Evolutionary conservation across 805 yeast species (phyloP), one percentile per base, ranked within the genome.

Genomic region (Candida cerambycidarum): DNA sequence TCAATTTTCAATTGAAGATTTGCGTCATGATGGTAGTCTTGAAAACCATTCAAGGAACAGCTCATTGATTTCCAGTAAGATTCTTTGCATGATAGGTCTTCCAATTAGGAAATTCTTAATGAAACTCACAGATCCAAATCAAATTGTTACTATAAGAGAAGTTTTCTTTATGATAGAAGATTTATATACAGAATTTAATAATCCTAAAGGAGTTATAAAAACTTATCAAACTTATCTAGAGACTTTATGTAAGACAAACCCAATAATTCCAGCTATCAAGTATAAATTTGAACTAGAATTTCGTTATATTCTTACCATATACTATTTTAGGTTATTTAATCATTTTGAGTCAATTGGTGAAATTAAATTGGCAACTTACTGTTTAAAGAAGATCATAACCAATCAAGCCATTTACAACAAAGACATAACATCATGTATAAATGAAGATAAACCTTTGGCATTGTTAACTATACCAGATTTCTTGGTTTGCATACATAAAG

Each of bases 311-410:
- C 6, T 31, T 9, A 27, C 15, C 2, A 3, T 14, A n/a, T 35
- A 30, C 18, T 41, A 41, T 19, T 36, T 30, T 16, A 15, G 19
- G n/a, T 35, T 41, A 13, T 42, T 42, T 14, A 32, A 27, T 32
- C 65, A 69, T 45, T 75, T 71, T 44, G 79, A 74, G 48, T 35
- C 42, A 7, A 48, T 51, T 14, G 45, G 52, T 1, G 56, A 68
- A 14, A 27, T 46, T 1, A 58, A 57, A 2, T 57, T 63, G 31
- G 58, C 73, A 1, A 67, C 57, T 44, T 60, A 63, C 35, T 68
- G 61, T 46, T 38, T 68, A 28, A 62, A 59, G 33, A 65, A 65
- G 37, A 40, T 58, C 8, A 19, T 39, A 2, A 24, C 21, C 5
- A 30, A 30, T 13, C 32, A 35, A 30, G n/a, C 18, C 6, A 31